Evolutionary conservation across 148 eudicot species (phyloP).

Genomic region (Agrostemma githago): DNA sequence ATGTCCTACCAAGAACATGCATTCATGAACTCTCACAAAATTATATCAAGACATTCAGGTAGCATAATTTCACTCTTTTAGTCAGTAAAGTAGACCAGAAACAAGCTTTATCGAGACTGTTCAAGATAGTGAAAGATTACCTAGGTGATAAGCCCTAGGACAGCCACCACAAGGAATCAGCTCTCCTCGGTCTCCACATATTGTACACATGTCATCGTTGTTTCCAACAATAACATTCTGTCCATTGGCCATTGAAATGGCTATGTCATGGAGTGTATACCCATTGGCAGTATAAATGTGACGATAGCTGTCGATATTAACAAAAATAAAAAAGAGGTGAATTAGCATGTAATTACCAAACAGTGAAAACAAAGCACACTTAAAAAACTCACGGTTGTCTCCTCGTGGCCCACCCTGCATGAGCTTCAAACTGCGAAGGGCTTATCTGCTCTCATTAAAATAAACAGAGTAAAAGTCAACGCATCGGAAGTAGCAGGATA

Average conservation of each 20-base stretch:
- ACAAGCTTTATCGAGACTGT: conserved; percentile 11
- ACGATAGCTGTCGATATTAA: conserved; percentile 53
- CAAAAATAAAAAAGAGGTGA: not conserved
- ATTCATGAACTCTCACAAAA: not conserved
- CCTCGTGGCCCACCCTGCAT: conserved; percentile 96
- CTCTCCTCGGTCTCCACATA: conserved; percentile 88
- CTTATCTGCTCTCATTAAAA: conserved; percentile 56
- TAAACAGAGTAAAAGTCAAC: conserved; percentile 13
- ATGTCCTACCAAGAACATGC: not conserved
- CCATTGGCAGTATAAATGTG: conserved; percentile 75
- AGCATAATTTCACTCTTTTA: not conserved
- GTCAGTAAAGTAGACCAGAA: not conserved
- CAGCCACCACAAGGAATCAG: conserved; percentile 72
- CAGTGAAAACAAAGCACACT: conserved; percentile 1
- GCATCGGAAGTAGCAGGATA: conserved; percentile 1
- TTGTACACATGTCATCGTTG: conserved; percentile 92
- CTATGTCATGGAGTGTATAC: conserved; percentile 82
- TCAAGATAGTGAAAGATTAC: conserved; percentile 21
- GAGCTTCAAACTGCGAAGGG: conserved; percentile 96
- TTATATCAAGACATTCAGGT: not conserved
- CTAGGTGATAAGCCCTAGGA: conserved; percentile 51
- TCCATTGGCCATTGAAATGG: conserved; percentile 71
- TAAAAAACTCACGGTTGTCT: conserved; percentile 83
- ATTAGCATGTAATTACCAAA: conserved; percentile 4
- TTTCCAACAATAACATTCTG: conserved; percentile 56